Conservation (phyloP, 78 protist species). For the Diacronema lutheri region DNA sequence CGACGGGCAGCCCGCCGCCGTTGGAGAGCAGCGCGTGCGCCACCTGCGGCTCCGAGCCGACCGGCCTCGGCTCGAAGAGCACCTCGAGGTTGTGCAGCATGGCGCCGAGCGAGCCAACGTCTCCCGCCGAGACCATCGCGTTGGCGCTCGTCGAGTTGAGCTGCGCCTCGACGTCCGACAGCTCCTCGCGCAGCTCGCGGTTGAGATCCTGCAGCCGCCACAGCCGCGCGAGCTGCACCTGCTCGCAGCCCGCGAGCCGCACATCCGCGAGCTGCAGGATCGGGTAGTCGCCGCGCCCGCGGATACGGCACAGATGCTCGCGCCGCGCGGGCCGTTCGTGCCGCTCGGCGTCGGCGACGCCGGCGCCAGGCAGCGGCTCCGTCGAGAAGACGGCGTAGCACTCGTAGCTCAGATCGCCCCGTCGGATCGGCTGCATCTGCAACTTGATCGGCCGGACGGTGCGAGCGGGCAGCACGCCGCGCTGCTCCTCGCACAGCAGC, state of each 20-base stretch:
- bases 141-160: no score
- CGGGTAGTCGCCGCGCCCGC: not conserved
- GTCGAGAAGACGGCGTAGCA: no score
- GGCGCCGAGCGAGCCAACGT: not conserved
- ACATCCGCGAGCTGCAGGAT: not conserved
- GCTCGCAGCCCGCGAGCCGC: not conserved
- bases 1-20: not conserved
- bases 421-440: not conserved
- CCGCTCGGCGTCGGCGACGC: not conserved
- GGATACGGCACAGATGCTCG: not conserved
- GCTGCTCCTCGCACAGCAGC: not conserved
- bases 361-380: not conserved
- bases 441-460: not conserved
- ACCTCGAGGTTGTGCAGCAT: not conserved
- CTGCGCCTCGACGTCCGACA: not conserved
- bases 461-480: constrained; percentile 10
- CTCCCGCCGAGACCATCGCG: no score
- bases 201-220: not conserved
- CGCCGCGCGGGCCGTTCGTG: not conserved
- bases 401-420: not conserved
- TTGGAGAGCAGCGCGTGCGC: not conserved
- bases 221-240: not conserved
- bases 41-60: not conserved
- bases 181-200: not conserved
- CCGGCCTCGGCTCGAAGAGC: not conserved